phyloP scores from a whole-genome alignment of 2,329 filamentous ascomycete species.

The Drechslerella stenobrocha region DNA sequence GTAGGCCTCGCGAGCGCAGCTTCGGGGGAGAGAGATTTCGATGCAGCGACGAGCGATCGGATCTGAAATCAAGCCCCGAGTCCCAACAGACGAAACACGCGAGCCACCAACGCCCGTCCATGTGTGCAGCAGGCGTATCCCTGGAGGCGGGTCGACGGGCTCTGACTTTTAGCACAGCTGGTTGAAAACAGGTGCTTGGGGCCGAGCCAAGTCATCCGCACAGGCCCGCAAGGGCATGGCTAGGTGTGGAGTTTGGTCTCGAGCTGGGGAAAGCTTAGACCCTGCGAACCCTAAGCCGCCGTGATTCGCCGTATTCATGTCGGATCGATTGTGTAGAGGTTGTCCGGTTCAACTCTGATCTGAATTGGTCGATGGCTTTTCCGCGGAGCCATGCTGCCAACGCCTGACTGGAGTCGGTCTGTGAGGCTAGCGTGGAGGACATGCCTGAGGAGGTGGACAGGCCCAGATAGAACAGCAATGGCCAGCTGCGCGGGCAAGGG shows the following conservation, averaged over 20 bases:
- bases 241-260: conserved; percentile 12
- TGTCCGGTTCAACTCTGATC: background rate
- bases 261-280: conserved; percentile 22
- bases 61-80: conserved; percentile 1
- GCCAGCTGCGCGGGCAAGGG: background rate
- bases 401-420: background rate
- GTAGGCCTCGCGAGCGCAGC: background rate
- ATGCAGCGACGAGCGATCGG: background rate
- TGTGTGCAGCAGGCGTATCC: background rate
- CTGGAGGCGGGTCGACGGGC: background rate
- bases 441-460: background rate
- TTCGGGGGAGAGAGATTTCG: conserved; percentile 1
- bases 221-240: background rate
- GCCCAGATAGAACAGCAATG: background rate
- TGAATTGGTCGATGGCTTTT: background rate
- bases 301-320: conserved; percentile 24
- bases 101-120: background rate
- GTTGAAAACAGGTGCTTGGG: conserved; percentile 15
- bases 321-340: background rate
- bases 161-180: background rate
- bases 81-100: background rate
- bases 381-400: conserved; percentile 10
- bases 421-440: background rate
- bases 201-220: conserved; percentile 22
- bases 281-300: conserved; percentile 23